A percentile compares a stretch with the other conserved stretches of the same genome.
Conservation (phyloP, 1,139 yeast genomes). For the Candida sojae region DNA sequence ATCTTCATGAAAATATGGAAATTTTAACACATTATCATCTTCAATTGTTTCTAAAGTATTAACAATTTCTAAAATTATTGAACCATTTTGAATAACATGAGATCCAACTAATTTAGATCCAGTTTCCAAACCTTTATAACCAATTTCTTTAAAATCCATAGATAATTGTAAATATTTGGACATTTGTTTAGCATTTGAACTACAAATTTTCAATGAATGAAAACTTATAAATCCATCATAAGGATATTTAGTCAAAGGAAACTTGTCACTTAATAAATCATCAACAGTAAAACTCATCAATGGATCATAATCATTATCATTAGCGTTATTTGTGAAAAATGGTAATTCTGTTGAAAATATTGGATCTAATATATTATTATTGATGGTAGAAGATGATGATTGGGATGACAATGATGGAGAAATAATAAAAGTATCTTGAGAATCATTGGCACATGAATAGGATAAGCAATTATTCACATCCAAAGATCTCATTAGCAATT, state of each 20-base stretch:
- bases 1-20: constrained; percentile 19
- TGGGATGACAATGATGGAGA: constrained; percentile 5
- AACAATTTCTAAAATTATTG: constrained; percentile 52
- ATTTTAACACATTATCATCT: constrained; percentile 17
- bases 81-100: constrained; percentile 63
- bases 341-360: constrained; percentile 21
- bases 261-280: constrained; percentile 28
- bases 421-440: constrained; percentile 6
- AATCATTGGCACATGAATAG: constrained; percentile 6
- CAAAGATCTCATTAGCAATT: constrained; percentile 3
- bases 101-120: constrained; percentile 58
- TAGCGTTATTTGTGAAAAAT: constrained; percentile 17
- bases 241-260: constrained; percentile 21
- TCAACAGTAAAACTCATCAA: constrained; percentile 16
- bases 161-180: constrained; percentile 54
- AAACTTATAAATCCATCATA: constrained; percentile 35
- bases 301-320: constrained; percentile 18
- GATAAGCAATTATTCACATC: neutral
- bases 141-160: constrained; percentile 66
- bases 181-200: constrained; percentile 66
- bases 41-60: constrained; percentile 22
- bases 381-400: constrained; percentile 6
- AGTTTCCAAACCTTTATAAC: constrained; percentile 67
- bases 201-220: constrained; percentile 31
- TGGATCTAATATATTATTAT: constrained; percentile 4